phyloP scores from a whole-genome alignment of 257 asterid species.

The Jasminum sambac region DNA sequence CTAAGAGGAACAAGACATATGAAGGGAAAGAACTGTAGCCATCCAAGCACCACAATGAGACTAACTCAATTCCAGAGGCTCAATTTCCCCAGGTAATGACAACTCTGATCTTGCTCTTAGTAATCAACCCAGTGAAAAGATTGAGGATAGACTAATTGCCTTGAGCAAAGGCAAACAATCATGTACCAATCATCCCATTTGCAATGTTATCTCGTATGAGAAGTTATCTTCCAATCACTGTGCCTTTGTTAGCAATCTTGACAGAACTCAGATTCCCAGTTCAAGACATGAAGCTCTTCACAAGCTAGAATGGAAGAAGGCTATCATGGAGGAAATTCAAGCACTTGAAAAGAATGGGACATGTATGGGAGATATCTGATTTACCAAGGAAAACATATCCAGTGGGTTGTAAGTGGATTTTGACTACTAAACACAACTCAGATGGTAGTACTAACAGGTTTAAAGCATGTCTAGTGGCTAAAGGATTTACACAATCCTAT shows the following conservation, averaged over 20 bases:
- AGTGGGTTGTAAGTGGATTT: constrained; percentile 1
- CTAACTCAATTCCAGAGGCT: too few species aligned
- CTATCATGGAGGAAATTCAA: background rate
- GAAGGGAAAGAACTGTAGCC: too few species aligned
- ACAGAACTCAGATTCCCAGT: background rate
- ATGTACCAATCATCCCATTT: constrained; percentile 11
- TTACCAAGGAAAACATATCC: background rate
- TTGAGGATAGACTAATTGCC: too few species aligned
- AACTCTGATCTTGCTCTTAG: too few species aligned
- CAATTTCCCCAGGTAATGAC: too few species aligned
- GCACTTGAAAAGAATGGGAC: constrained; percentile 1
- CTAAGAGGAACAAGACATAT: too few species aligned
- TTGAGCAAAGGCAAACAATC: background rate
- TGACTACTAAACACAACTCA: background rate
- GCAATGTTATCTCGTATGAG: constrained; percentile 5
- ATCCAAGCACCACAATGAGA: too few species aligned
- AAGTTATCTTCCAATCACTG: background rate
- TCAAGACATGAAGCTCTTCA: background rate
- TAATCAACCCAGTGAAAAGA: too few species aligned
- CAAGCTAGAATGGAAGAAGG: background rate
- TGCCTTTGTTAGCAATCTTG: background rate
- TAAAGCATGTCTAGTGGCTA: background rate
- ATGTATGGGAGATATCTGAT: background rate
- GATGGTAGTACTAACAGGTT: background rate
- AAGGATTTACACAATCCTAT: background rate